A percentile compares a stretch with the other conserved stretches of the same genome.
These are phyloP conservation scores for Chrysanthemum makinoi DNA, from an alignment of 129 eudicot species.

Conservation along the genomic window DNA sequence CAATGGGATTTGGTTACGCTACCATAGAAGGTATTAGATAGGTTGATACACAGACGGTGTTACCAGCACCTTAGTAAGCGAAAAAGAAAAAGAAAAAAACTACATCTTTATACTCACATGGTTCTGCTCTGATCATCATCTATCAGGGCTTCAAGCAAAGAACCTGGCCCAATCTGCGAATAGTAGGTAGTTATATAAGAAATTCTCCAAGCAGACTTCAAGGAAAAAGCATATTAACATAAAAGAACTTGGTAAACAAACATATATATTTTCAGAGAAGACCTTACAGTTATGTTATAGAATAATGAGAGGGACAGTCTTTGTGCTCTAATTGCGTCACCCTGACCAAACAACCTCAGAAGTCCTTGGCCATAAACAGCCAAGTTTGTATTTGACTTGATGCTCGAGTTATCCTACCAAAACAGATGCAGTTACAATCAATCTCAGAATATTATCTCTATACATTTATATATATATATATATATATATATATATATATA, in stretches of 20 bases:
- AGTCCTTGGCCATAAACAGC: slow-evolving; percentile 94
- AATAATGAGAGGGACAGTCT: slow-evolving; percentile 80
- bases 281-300: slow-evolving; percentile 81
- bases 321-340: slow-evolving; percentile 89
- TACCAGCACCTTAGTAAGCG: slow-evolving; percentile 6
- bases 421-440: slow-evolving; percentile 3
- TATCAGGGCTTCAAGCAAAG: slow-evolving; percentile 83
- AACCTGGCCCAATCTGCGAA: slow-evolving; percentile 81
- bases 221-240: neutral
- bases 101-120: slow-evolving; percentile 44
- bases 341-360: slow-evolving; percentile 72
- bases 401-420: slow-evolving; percentile 75
- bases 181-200: slow-evolving; percentile 19
- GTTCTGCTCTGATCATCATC: slow-evolving; percentile 66
- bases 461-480: no score
- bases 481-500: no score
- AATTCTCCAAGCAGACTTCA: slow-evolving; percentile 5
- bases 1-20: slow-evolving; percentile 79
- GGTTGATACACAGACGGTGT: slow-evolving; percentile 1
- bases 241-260: neutral
- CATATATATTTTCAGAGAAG: neutral
- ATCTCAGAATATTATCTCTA: neutral
- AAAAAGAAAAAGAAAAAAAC: neutral
- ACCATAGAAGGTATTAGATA: slow-evolving; percentile 25
- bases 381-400: slow-evolving; percentile 83